Conservation (phyloP, 148 eudicot species). For the Polygonum aviculare region DNA sequence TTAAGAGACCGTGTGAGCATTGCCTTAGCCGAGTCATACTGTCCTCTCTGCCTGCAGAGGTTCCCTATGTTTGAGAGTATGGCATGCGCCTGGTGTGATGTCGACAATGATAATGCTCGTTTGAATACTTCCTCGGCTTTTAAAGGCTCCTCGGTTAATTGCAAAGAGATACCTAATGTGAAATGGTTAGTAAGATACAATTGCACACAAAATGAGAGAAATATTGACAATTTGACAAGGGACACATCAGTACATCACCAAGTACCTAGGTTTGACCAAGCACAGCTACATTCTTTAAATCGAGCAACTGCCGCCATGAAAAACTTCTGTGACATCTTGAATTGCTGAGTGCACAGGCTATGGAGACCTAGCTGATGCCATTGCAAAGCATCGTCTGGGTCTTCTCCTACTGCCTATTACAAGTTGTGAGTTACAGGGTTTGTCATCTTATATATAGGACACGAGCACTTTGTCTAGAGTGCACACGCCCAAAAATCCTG, state of each 20-base stretch:
- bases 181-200: neutral
- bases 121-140: constrained; percentile 84
- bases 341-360: constrained; percentile 74
- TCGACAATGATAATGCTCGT: constrained; percentile 60
- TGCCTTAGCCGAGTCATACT: constrained; percentile 70
- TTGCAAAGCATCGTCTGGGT: constrained; percentile 82
- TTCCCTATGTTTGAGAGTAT: constrained; percentile 83
- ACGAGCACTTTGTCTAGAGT: neutral
- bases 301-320: constrained; percentile 86
- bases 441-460: neutral
- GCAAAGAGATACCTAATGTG: constrained; percentile 64
- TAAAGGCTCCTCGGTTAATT: constrained; percentile 53
- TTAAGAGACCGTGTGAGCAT: constrained; percentile 83
- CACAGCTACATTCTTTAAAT: constrained; percentile 64
- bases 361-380: constrained; percentile 98
- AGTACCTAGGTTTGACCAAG: constrained; percentile 97
- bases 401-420: constrained; percentile 76
- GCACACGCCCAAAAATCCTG: neutral
- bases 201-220: neutral
- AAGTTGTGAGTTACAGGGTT: neutral
- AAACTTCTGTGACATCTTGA: constrained; percentile 66
- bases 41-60: constrained; percentile 65
- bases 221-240: neutral
- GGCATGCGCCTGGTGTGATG: constrained; percentile 62
- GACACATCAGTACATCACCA: neutral